A percentile compares a stretch with the other conserved stretches of the same genome.
phyloP scores from a whole-genome alignment of 2,329 filamentous ascomycete species.

The Achaetomium macrosporum region DNA sequence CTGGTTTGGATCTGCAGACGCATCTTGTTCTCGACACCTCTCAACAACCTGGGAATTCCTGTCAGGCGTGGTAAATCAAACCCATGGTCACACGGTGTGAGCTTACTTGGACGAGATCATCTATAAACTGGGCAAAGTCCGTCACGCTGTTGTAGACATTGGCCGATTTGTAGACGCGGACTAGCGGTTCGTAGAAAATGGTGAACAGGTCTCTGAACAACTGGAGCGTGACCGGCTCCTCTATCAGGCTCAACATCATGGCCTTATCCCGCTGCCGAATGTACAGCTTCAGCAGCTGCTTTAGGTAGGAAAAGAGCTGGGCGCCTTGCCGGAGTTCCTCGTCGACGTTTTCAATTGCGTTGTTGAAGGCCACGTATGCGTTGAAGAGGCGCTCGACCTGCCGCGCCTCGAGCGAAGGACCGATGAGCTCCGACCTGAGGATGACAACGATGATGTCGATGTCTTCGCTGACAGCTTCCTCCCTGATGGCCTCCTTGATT shows the following conservation, averaged over 20 bases:
- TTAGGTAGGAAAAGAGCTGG: slow-evolving; percentile 87
- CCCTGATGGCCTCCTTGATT: slow-evolving; percentile 66
- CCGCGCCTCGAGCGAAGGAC: slow-evolving; percentile 62
- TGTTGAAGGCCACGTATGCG: slow-evolving; percentile 93
- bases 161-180: slow-evolving; percentile 95
- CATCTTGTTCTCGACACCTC: slow-evolving; percentile 65
- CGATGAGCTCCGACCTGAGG: slow-evolving; percentile 69
- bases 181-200: slow-evolving; percentile 97
- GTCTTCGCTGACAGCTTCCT: slow-evolving; percentile 65
- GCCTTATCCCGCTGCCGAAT: slow-evolving; percentile 88
- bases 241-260: slow-evolving; percentile 94
- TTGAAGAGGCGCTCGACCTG: slow-evolving; percentile 87
- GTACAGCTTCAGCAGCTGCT: slow-evolving; percentile 88
- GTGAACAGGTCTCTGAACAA: slow-evolving; percentile 94
- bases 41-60: slow-evolving; percentile 49
- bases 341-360: slow-evolving; percentile 84
- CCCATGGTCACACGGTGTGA: not conserved
- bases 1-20: slow-evolving; percentile 93
- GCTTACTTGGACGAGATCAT: slow-evolving; percentile 78
- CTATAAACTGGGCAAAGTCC: slow-evolving; percentile 87
- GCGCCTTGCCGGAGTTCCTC: slow-evolving; percentile 84
- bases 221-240: slow-evolving; percentile 95
- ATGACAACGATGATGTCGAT: slow-evolving; percentile 84
- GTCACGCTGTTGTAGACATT: slow-evolving; percentile 98
- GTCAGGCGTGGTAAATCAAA: slow-evolving; percentile 17